Conservation (phyloP, 2,329 filamentous ascomycete genomes). For the Aspergillus texensis region DNA sequence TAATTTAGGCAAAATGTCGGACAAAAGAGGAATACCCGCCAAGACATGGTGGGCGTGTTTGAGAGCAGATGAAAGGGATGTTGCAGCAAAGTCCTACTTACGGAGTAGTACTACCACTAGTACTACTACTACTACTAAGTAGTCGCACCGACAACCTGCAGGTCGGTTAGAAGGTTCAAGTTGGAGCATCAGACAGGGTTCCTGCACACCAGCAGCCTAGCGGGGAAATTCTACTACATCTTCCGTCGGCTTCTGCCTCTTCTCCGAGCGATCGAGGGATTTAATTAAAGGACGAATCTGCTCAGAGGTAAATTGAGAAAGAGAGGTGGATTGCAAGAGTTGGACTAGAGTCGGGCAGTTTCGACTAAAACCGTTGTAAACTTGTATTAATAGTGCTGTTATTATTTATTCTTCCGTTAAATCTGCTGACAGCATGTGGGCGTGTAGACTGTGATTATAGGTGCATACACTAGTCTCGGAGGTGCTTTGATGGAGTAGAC, state of each 20-base stretch:
- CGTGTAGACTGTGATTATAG: neutral
- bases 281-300: neutral
- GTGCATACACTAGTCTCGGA: neutral
- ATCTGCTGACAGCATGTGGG: neutral
- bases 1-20: conserved; percentile 16
- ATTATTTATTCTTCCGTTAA: neutral
- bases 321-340: neutral
- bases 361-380: neutral
- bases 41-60: neutral
- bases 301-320: neutral
- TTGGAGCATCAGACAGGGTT: neutral
- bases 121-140: neutral
- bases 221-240: neutral
- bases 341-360: neutral
- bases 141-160: no score
- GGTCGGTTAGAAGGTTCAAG: neutral
- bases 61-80: neutral
- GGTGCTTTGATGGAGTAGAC: neutral
- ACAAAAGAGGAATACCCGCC: neutral
- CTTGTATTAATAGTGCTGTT: neutral
- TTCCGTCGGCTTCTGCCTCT: neutral
- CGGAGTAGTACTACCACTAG: neutral
- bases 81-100: neutral
- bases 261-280: neutral
- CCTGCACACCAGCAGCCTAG: neutral